Base-by-base conservation (phyloP, 148 eudicot species). In the Rhododendron griersonianum region DNA sequence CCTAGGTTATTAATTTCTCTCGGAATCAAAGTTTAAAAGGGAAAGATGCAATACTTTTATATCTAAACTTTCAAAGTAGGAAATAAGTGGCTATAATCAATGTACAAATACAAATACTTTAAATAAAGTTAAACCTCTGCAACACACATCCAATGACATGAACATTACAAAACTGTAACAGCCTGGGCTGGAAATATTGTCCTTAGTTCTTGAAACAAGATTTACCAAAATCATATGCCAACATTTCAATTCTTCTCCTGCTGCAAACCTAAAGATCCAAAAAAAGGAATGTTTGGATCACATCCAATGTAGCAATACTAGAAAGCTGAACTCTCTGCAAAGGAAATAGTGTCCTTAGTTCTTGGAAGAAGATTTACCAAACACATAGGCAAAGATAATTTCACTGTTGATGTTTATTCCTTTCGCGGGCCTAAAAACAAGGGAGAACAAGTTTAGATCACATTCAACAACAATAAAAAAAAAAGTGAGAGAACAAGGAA, bases 61-160 rank as follows among this genome's bases (percentile, higher is more conserved):
- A 78, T 45, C 30, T 39, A 23, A 44, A 37, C 48, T 78, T 78
- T 11, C 13, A 78, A 78, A 78, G 28, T 44, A 78, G 30, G 28
- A 48, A 35, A 25, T n/a, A n/a, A 78, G 28, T 78, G 53, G 35
- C 81, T 71, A 30, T 47, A 79, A 47, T 48, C 55, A 79, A 48
- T 79, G 57, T 48, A 79, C 53, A 50, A 25, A 25, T 79, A 79
- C 81, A 79, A 79, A 25, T 18, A 47, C 30, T n/a, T n/a, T 28
- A 30, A 50, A 57, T 28, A 19, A 30, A 8, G 21, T 15, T 30
- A 53, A 41, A n/a, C 2, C 81, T 79, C 81, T 50, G 57, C 81
- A 48, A 79, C 81, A 50, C 63, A 82, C 65, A 82, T 59, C 48
- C 84, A 57, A 39, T 59, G 30, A 45, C 73, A 57, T 57, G 50